A percentile compares a stretch with the other conserved stretches of the same genome.
These are phyloP conservation scores for Pelargonium australe DNA, from an alignment of 441 rosid genomes.

Conservation along the genomic window DNA sequence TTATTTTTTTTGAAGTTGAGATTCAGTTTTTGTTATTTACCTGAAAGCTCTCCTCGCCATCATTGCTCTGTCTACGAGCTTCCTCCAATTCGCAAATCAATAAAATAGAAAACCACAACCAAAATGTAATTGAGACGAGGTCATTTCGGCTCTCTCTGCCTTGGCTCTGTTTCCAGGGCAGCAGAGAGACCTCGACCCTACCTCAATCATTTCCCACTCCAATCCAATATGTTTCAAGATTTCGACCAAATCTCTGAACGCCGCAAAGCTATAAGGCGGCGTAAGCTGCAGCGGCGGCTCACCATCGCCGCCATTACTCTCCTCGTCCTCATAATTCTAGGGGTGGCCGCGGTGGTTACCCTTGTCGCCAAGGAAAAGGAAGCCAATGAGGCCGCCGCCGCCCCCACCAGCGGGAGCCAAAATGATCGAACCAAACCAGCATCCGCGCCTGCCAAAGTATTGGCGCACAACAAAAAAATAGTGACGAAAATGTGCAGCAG, in stretches of 20 bases:
- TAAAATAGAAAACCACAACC: no score
- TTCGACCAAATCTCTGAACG: slow-evolving; percentile 22
- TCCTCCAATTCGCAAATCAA: no score
- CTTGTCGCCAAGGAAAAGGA: not conserved
- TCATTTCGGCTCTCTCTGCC: no score
- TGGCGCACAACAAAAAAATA: slow-evolving; percentile 19
- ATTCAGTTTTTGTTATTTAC: no score
- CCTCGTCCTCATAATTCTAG: slow-evolving; percentile 9
- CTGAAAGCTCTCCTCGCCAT: no score
- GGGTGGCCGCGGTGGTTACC: slow-evolving; percentile 6
- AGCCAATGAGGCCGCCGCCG: not conserved
- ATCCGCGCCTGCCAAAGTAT: not conserved
- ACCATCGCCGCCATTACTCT: slow-evolving; percentile 7
- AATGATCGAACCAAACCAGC: no score
- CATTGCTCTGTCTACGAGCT: no score
- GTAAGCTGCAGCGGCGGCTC: slow-evolving; percentile 15
- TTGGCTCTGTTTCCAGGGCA: no score
- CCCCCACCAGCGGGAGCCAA: not conserved
- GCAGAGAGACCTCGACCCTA: no score
- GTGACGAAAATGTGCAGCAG: slow-evolving; percentile 17
- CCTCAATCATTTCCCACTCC: no score
- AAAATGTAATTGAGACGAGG: no score
- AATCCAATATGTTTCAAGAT: slow-evolving; percentile 15
- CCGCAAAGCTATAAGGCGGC: slow-evolving; percentile 16
- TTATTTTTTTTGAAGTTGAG: no score